Evolutionary conservation across 495 filamentous ascomycete species (phyloP).

Genomic region (Lichenothelia convexa): DNA sequence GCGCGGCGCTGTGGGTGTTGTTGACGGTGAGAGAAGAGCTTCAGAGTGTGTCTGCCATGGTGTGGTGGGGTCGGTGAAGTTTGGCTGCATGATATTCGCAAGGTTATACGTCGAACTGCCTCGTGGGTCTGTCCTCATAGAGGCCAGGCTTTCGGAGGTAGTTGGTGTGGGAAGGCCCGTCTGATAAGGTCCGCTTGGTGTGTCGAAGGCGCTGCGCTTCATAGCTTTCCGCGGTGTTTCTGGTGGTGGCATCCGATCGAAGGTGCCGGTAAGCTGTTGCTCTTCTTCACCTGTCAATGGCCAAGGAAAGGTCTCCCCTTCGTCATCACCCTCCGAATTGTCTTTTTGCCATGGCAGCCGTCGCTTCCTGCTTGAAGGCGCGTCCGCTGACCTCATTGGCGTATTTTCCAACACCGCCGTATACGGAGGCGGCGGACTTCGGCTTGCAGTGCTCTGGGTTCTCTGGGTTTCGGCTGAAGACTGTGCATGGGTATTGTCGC

Average conservation of each 20-base stretch:
- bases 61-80: not conserved
- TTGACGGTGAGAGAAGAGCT: not conserved
- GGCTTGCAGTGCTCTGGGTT: too few species aligned
- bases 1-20: not conserved
- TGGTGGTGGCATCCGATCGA: constrained; percentile 16
- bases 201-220: constrained; percentile 26
- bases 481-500: too few species aligned
- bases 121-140: not conserved
- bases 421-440: too few species aligned
- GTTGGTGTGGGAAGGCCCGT: constrained; percentile 8
- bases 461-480: too few species aligned
- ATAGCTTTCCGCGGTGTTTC: constrained; percentile 30
- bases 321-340: too few species aligned
- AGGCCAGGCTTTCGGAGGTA: too few species aligned
- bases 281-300: constrained; percentile 8
- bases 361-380: too few species aligned
- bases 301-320: constrained; percentile 8
- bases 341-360: too few species aligned
- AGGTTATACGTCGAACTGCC: too few species aligned
- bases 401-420: too few species aligned
- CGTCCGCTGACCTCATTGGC: too few species aligned
- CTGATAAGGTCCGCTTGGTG: constrained; percentile 29
- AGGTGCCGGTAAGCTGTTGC: constrained; percentile 3
- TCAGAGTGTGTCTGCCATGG: not conserved
- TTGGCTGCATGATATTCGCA: too few species aligned